Base-by-base conservation (phyloP, 2,329 filamentous ascomycete genomes). In the Fusarium sp. region DNA sequence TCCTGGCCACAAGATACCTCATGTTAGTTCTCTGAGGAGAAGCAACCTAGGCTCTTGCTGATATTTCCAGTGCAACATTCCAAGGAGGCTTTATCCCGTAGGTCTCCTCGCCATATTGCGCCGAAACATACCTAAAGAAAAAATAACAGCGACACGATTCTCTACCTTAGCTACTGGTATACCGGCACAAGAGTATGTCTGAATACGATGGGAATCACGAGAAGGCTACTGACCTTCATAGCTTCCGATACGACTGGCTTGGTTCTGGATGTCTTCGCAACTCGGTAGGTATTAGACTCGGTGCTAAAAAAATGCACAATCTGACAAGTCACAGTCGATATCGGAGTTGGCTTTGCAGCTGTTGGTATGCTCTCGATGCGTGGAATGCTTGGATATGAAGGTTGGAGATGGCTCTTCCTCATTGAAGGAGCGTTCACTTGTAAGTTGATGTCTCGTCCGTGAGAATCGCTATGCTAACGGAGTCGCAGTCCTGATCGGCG, bases 371-470 rank as follows among this genome's bases (percentile, higher is more conserved):
- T 91, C 3, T 85, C 85, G 10, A 83, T 89, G 78, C 82, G 87
- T 35, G 87, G 87, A n/a, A 74, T 84, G 44, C 79, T 86, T 39
- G 84, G 84, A 1, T 83, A 86, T 64, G 85, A 83, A 60, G 88
- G 89, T 5, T 91, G 89, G 88, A 80, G 86, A 35, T 89, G 88
- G 87, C 76, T 89, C 16, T 90, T 88, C 62, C 78, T 82, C 10
- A 79, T 82, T 16, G 80, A 82, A 35, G 14, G 76, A 9, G 60
- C 74, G 5, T 76, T 80, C 31, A 54, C 49, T 2, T 54, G 33
- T 39, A 29, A 0, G 49, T 27, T 38, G 19, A 27, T 1, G 10
- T n/a, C 19, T 10, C 4, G 3, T 18, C 3, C 8, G 0, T 8
- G 7, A 14, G 2, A 12, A 2, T n/a, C 5, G 7, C 23, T 9